Evolutionary conservation across 306 rosid genomes (phyloP).

Genomic region (Argentina anserina): DNA sequence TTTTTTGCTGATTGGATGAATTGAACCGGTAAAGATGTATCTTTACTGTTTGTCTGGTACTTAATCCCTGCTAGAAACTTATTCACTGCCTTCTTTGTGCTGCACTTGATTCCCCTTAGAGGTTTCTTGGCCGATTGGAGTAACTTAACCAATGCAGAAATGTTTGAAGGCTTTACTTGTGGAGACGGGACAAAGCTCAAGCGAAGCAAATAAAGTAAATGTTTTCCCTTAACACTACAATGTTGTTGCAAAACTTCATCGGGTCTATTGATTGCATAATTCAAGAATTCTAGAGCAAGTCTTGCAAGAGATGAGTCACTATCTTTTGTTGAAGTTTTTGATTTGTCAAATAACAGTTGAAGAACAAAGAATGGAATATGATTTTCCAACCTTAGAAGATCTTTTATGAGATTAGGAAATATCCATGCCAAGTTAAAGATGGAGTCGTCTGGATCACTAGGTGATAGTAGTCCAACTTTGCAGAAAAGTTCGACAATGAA

Average conservation of each 20-base stretch:
- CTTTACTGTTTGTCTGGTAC: background rate
- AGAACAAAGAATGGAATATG: constrained; percentile 61
- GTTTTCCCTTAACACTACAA: constrained; percentile 7
- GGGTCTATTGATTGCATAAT: constrained; percentile 33
- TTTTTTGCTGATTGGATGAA: constrained; percentile 18
- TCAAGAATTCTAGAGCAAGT: constrained; percentile 51
- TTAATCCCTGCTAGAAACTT: background rate
- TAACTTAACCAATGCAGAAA: background rate
- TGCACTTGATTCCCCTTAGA: background rate
- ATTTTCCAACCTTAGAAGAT: constrained; percentile 58
- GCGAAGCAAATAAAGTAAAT: constrained; percentile 54
- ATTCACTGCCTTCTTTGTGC: background rate
- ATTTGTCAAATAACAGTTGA: constrained; percentile 30
- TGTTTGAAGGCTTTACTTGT: background rate
- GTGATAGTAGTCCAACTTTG: constrained; percentile 21
- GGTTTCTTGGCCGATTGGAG: background rate
- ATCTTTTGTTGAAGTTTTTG: background rate
- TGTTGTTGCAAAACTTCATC: constrained; percentile 26
- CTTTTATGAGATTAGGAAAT: constrained; percentile 21
- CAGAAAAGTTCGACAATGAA: constrained; percentile 50
- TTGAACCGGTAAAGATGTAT: background rate
- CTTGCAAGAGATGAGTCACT: background rate
- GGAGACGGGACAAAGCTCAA: constrained; percentile 24
- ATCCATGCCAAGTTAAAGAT: constrained; percentile 24
- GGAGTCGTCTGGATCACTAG: constrained; percentile 33